Base-by-base conservation (phyloP, 2,329 filamentous ascomycete genomes). In the Dactylellina haptotyla region DNA sequence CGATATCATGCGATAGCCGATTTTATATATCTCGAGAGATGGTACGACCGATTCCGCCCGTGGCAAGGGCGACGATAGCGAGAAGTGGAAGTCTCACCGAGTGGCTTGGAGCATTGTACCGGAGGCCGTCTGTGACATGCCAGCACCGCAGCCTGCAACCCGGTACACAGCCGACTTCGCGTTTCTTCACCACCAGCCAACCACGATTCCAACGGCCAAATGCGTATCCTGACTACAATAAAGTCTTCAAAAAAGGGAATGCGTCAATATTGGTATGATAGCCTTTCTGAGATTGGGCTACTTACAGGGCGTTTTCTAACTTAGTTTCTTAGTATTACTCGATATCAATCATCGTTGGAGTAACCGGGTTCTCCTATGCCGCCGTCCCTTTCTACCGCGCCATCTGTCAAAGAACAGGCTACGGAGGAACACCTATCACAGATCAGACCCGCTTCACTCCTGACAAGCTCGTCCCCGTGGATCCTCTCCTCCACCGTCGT, bases 351-450 rank as follows among this genome's bases (percentile, higher is more conserved):
- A 92, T 94, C 67, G 82, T 95, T 58, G 91, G 90, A 63, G 93
- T 91, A 3, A 89, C 93, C 18, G 90, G 90, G 2, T 83, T 95
- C 34, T 90, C 90, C 1, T 95, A 95, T 79, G 91, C 91, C 77
- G 92, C 90, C 9, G 92, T 95, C 53, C 92, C 92, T 1, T 83
- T 95, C 80, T 96, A 96, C 82, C 92, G 93, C 80, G 92, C 92
- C 12, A 76, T 78, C 32, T 78, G 77, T 34, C 77, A 78, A 16
- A 75, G 77, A 18, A 87, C 89, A 18, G 87, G 87, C 48, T 89
- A 92, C 82, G 84, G 84, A 51, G 81, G 82, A 53, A 80, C 79
- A 59, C 84, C 83, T 64, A 84, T 83, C 75, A 82, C 85, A 69
- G 84, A 83, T 75, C 82, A 82, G 64, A 90, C 96, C 80, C 87